Base-by-base conservation (phyloP, 768 basidiomycete genomes). In the Lanmaoa pseudosensibilis region DNA sequence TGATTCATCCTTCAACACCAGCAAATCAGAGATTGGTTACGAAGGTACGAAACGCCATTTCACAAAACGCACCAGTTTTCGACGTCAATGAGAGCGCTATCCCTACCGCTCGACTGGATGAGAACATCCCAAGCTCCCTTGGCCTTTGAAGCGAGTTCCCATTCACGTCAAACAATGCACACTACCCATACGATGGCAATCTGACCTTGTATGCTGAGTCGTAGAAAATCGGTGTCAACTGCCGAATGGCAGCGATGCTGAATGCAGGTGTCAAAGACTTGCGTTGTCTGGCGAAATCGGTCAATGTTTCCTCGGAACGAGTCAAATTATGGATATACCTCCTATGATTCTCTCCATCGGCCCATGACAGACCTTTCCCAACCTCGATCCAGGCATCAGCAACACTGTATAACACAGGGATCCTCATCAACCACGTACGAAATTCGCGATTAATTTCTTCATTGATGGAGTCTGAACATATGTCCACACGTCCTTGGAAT, bases 321-420 rank as follows among this genome's bases (percentile, higher is more conserved):
- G 6, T 8, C 7, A 18, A 11, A 27, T 12, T 8, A 19, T 30
- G 13, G 11, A 53, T 9, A 12, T 48, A 78, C 80, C 80, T 72
- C 45, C 63, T 71, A 50, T 83, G 81, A 56, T 69, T 72, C n/a
- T 82, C 80, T 6, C 78, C 75, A 25, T 77, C 68, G 2, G 67
- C 41, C 65, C 55, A 60, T 5, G 61, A 8, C 2, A 78, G 37
- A 4, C 75, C 74, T n/a, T 60, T 67, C 1, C 77, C 75, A 12
- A 53, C 8, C 56, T 64, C 0, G 12, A 27, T 18, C 0, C 19
- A 27, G 9, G n/a, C 25, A 47, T 60, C 38, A 54, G 27, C 12
- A 9, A 27, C 46, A 48, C 1, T 30, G 18, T 9, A 59, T 6
- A 9, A 15, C 10, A 15, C 18, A 2, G 33, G 4, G 2, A 1